Evolutionary conservation across 495 filamentous ascomycete genomes (phyloP), one percentile per base, ranked within the genome.

Genomic region (Penicillium bovifimosum): DNA sequence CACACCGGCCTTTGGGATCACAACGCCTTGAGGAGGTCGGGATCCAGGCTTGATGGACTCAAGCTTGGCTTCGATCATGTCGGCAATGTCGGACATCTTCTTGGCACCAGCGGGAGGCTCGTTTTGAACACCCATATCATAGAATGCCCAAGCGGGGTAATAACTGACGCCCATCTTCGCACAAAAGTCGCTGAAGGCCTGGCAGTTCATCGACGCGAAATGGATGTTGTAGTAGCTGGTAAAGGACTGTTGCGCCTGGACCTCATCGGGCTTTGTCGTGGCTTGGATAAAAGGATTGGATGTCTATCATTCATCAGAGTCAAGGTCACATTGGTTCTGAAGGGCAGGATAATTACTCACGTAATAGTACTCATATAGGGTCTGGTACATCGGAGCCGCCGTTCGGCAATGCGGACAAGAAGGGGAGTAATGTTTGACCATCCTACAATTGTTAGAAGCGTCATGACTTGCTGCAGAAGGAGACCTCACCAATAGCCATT

Each of bases 321-420:
- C 8, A 16, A 16, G 20, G 3, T 16, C 14, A 17, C 9, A 41
- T 29, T 9, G 9, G n/a, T 38, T 29, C 4, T n/a, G 8, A 16
- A 17, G 2, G 11, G 4, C 11, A 6, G 17, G 17, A 49, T 45
- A 8, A 10, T 28, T 32, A 64, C 74, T 57, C 53, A 80, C 77
- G 50, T 91, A 96, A 73, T 96, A 96, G 71, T 83, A 96, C 68
- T 97, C 93, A 72, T 96, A 95, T 18, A 95, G 73, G 6, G 92
- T 96, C 73, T 96, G 90, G 78, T 84, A 97, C 45, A 80, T 84
- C 24, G 95, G 95, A 31, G 88, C 90, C 58, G 88, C 83, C 35
- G 76, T 75, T 58, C 78, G 73, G 72, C 95, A 97, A 70, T 97
- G 93, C 34, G 71, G 73, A 64, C 91, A 96, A 20, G 76, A 80